A percentile compares a stretch with the other conserved stretches of the same genome.
phyloP scores from a whole-genome alignment of 2,329 filamentous ascomycete genomes.

The Calonectria pseudoturangicola region DNA sequence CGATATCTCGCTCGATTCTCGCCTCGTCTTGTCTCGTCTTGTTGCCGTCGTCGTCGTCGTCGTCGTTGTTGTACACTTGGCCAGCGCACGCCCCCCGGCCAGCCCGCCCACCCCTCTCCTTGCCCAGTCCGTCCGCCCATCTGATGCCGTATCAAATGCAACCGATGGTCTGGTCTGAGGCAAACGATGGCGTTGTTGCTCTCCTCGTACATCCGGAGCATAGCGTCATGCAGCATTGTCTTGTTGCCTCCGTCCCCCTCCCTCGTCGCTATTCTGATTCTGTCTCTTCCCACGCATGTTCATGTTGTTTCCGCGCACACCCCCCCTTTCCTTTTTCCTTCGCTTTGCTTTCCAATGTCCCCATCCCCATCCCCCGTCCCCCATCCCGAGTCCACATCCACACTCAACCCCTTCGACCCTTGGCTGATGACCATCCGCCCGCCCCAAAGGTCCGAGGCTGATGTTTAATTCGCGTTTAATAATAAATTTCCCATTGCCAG shows the following conservation, averaged over 20 bases:
- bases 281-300: slow-evolving; percentile 10
- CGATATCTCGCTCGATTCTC: slow-evolving; percentile 46
- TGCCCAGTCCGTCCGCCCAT: slow-evolving; percentile 38
- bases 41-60: slow-evolving; percentile 12
- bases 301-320: slow-evolving; percentile 25
- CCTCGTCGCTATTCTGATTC: slow-evolving; percentile 16
- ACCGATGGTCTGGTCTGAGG: slow-evolving; percentile 39
- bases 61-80: slow-evolving; percentile 10
- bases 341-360: slow-evolving; percentile 29
- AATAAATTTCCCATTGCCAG: slow-evolving; percentile 55
- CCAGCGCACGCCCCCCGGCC: slow-evolving; percentile 29
- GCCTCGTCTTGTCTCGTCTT: slow-evolving; percentile 31
- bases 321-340: slow-evolving; percentile 28
- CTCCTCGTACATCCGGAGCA: slow-evolving; percentile 27
- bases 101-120: slow-evolving; percentile 28
- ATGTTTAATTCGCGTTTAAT: slow-evolving; percentile 54
- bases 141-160: slow-evolving; percentile 40
- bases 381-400: slow-evolving; percentile 28
- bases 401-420: slow-evolving; percentile 28
- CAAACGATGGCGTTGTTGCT: slow-evolving; percentile 37
- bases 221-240: slow-evolving; percentile 30
- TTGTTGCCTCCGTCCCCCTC: slow-evolving; percentile 27
- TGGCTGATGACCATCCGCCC: slow-evolving; percentile 39
- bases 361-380: slow-evolving; percentile 34
- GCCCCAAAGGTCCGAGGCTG: slow-evolving; percentile 41